A percentile compares a stretch with the other conserved stretches of the same genome.
phyloP scores from a whole-genome alignment of 306 rosid species.

The Styphnolobium japonicum region DNA sequence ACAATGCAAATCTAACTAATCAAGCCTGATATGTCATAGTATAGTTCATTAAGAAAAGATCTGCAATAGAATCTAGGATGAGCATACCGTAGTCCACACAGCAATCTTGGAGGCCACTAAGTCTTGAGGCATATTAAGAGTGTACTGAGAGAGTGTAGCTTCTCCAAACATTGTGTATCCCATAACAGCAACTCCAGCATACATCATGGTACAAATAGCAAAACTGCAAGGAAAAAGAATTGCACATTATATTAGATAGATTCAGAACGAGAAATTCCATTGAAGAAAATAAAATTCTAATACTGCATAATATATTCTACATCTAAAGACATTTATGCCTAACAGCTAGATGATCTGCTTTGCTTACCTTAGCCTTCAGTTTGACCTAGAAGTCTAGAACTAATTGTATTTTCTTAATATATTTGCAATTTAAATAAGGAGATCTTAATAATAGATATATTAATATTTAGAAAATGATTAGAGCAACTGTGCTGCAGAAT shows the following conservation, averaged over 20 bases:
- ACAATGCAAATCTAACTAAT: not conserved
- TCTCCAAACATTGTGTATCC: conserved; percentile 92
- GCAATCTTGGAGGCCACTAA: conserved; percentile 80
- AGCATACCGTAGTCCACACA: conserved; percentile 90
- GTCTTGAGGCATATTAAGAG: conserved; percentile 83
- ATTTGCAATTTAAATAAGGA: not conserved
- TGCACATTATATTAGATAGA: not conserved
- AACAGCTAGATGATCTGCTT: not conserved
- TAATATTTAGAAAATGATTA: not conserved
- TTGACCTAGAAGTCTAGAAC: not conserved
- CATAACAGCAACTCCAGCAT: conserved; percentile 70
- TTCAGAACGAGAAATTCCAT: not conserved
- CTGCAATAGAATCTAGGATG: conserved; percentile 8
- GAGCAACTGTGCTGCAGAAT: not conserved
- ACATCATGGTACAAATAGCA: conserved; percentile 61
- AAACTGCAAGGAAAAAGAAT: conserved; percentile 45
- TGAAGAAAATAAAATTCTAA: not conserved
- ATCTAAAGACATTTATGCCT: not conserved
- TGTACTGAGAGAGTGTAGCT: conserved; percentile 63
- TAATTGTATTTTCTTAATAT: not conserved
- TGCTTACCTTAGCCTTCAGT: not conserved
- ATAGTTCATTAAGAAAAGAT: not conserved
- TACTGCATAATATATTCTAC: not conserved
- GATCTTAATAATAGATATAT: not conserved
- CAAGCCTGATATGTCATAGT: no score